Percentiles rank a stretch among this genome's conserved stretches.
These are phyloP conservation scores for Solanum dulcamara DNA, from an alignment of 257 asterid genomes.

Conservation along the genomic window DNA sequence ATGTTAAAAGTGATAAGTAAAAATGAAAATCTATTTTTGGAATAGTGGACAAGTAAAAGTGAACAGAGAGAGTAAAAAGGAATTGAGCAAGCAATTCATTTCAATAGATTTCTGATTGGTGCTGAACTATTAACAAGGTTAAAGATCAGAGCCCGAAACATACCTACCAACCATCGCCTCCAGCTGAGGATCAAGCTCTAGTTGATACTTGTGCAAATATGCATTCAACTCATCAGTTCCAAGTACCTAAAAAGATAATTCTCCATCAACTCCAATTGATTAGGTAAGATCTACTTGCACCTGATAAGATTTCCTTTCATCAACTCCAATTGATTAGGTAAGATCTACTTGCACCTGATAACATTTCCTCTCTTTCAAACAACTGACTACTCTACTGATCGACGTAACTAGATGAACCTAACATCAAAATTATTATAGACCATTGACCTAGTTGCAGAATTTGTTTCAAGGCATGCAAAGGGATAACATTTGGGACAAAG, in stretches of 20 bases:
- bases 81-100: not conserved
- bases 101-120: not conserved
- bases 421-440: not conserved
- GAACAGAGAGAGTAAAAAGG: too few relatives aligned
- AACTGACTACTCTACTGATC: not conserved
- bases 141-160: not conserved
- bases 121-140: not conserved
- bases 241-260: slow-evolving; percentile 17
- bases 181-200: slow-evolving; percentile 29
- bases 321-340: not conserved
- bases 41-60: too few relatives aligned
- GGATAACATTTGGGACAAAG: not conserved
- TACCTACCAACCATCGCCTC: slow-evolving; percentile 35
- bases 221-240: slow-evolving; percentile 34
- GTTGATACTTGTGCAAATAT: slow-evolving; percentile 22
- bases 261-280: not conserved
- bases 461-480: not conserved
- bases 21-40: too few relatives aligned
- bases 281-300: too few relatives aligned
- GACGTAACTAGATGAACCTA: not conserved
- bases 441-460: not conserved
- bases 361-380: not conserved
- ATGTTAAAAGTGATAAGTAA: too few relatives aligned
- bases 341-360: not conserved
- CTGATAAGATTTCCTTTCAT: not conserved